These are phyloP conservation scores for Scleroderma bovista DNA, from an alignment of 768 basidiomycete species.

Conservation along the genomic window DNA sequence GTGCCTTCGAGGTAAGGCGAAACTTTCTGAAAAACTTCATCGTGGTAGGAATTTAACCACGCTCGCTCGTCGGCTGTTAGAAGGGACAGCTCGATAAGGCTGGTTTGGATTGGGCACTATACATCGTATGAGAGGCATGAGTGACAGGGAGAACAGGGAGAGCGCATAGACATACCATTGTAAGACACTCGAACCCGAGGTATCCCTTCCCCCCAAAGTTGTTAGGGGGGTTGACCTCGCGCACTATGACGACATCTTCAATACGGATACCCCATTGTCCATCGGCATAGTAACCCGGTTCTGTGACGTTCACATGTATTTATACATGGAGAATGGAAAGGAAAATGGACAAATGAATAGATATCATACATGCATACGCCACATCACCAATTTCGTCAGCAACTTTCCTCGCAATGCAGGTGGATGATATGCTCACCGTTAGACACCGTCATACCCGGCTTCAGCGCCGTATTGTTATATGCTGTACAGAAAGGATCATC, in stretches of 20 bases:
- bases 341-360: too few species aligned
- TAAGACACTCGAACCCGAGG: slow-evolving; percentile 80
- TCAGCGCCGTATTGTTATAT: slow-evolving; percentile 66
- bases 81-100: slow-evolving; percentile 61
- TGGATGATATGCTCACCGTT: slow-evolving; percentile 47
- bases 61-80: slow-evolving; percentile 60
- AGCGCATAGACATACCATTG: slow-evolving; percentile 57
- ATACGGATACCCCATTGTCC: slow-evolving; percentile 90
- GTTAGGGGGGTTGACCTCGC: slow-evolving; percentile 63
- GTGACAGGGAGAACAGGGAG: background rate
- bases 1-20: slow-evolving; percentile 55
- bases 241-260: slow-evolving; percentile 82
- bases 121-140: background rate
- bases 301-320: slow-evolving; percentile 28
- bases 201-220: slow-evolving; percentile 75
- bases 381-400: background rate
- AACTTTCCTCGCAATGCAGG: background rate
- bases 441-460: slow-evolving; percentile 85
- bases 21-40: slow-evolving; percentile 67
- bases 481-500: slow-evolving; percentile 27
- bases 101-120: slow-evolving; percentile 82
- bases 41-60: slow-evolving; percentile 87
- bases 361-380: background rate
- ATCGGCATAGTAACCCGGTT: slow-evolving; percentile 91
- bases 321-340: too few species aligned